Conservation (phyloP, 2,329 filamentous ascomycete genomes). For the Bipolaris zeicola region DNA sequence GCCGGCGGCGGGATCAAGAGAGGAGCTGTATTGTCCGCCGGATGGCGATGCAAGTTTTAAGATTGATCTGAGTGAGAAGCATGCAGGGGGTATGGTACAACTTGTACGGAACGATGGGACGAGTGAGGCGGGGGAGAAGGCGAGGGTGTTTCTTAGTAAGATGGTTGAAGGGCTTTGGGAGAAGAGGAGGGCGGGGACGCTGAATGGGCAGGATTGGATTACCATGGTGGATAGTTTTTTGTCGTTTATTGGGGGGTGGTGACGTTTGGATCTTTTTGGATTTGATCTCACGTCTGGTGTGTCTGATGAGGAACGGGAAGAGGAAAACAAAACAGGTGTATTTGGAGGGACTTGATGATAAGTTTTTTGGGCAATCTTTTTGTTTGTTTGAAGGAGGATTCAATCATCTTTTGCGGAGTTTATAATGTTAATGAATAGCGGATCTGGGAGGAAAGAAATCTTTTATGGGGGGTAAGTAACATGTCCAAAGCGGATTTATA, state of each 20-base stretch:
- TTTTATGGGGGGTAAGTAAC: not conserved
- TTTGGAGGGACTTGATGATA: not conserved
- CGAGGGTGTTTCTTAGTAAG: constrained; percentile 25
- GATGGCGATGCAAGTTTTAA: constrained; percentile 47
- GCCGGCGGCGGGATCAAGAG: constrained; percentile 17
- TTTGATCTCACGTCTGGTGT: too few relatives aligned
- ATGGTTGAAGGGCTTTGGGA: constrained; percentile 41
- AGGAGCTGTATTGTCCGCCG: constrained; percentile 35
- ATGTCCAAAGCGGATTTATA: not conserved
- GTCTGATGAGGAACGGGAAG: not conserved
- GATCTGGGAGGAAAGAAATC: not conserved
- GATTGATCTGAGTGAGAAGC: constrained; percentile 48
- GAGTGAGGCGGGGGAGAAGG: constrained; percentile 36
- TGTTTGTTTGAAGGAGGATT: not conserved
- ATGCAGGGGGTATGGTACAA: constrained; percentile 36
- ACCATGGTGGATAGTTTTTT: constrained; percentile 45
- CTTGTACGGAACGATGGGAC: constrained; percentile 45
- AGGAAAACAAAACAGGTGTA: not conserved
- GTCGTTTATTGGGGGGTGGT: constrained; percentile 40
- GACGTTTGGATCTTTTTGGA: not conserved
- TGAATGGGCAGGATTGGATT: constrained; percentile 46
- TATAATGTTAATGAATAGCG: not conserved
- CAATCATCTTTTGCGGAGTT: not conserved
- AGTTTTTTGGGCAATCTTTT: not conserved
- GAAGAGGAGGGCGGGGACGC: constrained; percentile 35